phyloP scores from a whole-genome alignment of 306 rosid species.

The Lupinus albus region DNA sequence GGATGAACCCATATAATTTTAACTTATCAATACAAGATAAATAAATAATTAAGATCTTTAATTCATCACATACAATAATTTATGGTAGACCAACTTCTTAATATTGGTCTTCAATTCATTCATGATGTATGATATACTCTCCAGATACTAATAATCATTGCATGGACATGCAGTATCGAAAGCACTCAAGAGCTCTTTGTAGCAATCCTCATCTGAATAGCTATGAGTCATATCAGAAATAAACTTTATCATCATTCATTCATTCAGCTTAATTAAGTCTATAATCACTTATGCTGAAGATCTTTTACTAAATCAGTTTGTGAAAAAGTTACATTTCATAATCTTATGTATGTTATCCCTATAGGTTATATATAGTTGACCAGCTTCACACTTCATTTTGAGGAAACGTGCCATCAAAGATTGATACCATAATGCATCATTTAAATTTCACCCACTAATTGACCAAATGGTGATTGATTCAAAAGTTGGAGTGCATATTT shows the following conservation, averaged over 20 bases:
- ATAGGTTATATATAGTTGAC: conserved; percentile 20
- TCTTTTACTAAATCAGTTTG: conserved; percentile 12
- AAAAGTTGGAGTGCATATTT: neutral
- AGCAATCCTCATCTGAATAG: conserved; percentile 7
- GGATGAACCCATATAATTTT: too few relatives aligned
- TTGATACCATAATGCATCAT: conserved; percentile 27
- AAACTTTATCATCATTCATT: conserved; percentile 27
- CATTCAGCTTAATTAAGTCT: conserved; percentile 27
- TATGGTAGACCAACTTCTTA: neutral
- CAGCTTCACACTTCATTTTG: conserved; percentile 6
- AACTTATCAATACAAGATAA: too few relatives aligned
- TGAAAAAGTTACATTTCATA: conserved; percentile 10
- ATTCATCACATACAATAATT: too few relatives aligned
- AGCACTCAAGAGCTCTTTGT: neutral
- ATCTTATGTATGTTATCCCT: conserved; percentile 4
- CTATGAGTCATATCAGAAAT: neutral
- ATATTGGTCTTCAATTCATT: conserved; percentile 30
- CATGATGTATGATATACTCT: conserved; percentile 9
- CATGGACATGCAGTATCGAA: neutral
- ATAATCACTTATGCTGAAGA: conserved; percentile 6
- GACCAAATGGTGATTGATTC: neutral
- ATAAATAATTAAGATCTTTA: too few relatives aligned
- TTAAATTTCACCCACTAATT: conserved; percentile 36
- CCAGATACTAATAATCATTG: conserved; percentile 26
- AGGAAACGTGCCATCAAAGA: conserved; percentile 29